Conservation (phyloP, 2,329 filamentous ascomycete species). For the Microdochium nivale region DNA sequence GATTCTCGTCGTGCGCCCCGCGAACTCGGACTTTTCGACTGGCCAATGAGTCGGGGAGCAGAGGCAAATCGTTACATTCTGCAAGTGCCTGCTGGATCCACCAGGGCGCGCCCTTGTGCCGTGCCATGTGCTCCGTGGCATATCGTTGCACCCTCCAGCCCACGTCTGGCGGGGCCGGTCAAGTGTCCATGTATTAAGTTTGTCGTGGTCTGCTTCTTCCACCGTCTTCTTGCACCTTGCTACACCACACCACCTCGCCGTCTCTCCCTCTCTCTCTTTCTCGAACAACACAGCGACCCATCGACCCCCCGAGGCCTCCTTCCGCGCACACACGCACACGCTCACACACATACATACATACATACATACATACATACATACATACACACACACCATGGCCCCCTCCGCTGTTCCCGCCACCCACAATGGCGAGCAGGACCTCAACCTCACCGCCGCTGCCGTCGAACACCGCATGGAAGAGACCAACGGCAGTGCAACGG, state of each 20-base stretch:
- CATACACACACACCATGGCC: constrained; percentile 28
- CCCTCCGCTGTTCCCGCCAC: constrained; percentile 33
- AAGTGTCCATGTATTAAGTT: not conserved
- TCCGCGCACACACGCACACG: not conserved
- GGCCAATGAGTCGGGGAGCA: not conserved
- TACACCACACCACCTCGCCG: too few species aligned
- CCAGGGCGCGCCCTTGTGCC: too few species aligned
- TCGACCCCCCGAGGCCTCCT: not conserved
- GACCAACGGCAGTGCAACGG: constrained; percentile 17
- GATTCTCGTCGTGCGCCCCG: not conserved
- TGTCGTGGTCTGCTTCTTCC: not conserved
- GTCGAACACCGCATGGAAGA: constrained; percentile 39
- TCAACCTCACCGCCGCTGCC: constrained; percentile 43
- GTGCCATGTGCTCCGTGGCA: too few species aligned
- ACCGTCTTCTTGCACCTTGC: not conserved
- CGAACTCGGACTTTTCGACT: not conserved
- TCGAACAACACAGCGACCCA: not conserved
- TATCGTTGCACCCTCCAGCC: too few species aligned
- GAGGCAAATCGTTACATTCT: too few species aligned
- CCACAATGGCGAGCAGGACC: constrained; percentile 31
- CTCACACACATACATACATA: not conserved
- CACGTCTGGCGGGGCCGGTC: too few species aligned
- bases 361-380: constrained; percentile 2
- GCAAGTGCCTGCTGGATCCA: too few species aligned
- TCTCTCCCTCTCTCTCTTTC: too few species aligned